Evolutionary conservation across 306 rosid genomes (phyloP).

Genomic region (Fagus crenata): DNA sequence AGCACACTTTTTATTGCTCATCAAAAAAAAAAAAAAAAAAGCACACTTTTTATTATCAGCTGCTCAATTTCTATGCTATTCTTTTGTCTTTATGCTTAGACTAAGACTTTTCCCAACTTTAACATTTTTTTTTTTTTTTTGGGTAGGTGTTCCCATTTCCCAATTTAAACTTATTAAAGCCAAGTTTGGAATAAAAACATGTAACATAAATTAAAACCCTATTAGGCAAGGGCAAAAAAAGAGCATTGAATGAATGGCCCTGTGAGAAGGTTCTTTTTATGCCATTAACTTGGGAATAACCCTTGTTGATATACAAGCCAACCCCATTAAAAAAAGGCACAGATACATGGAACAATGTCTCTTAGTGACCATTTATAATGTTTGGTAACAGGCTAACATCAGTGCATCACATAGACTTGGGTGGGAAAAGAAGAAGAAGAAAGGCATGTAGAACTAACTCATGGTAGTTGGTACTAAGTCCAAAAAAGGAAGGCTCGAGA

Average conservation of each 20-base stretch:
- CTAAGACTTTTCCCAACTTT: neutral
- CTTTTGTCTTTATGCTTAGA: neutral
- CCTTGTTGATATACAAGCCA: conserved; percentile 1
- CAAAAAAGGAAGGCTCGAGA: neutral
- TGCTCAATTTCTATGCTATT: neutral
- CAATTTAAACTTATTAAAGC: neutral
- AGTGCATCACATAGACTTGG: no score
- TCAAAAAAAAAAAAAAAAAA: no score
- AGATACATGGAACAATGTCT: neutral
- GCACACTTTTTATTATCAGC: neutral
- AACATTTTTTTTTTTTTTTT: no score
- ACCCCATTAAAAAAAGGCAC: neutral
- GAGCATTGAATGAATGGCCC: neutral
- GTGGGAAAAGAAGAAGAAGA: neutral
- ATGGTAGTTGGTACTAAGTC: neutral
- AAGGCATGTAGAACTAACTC: neutral
- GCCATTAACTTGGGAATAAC: neutral
- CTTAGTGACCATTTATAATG: no score
- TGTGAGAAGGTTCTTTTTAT: neutral
- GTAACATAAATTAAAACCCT: neutral
- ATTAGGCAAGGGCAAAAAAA: neutral
- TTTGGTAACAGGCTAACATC: no score
- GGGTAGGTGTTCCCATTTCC: no score
- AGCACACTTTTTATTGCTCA: neutral
- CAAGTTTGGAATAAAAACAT: neutral